Conservation (phyloP, 2,329 filamentous ascomycete species). For the Didymella lethalis region DNA sequence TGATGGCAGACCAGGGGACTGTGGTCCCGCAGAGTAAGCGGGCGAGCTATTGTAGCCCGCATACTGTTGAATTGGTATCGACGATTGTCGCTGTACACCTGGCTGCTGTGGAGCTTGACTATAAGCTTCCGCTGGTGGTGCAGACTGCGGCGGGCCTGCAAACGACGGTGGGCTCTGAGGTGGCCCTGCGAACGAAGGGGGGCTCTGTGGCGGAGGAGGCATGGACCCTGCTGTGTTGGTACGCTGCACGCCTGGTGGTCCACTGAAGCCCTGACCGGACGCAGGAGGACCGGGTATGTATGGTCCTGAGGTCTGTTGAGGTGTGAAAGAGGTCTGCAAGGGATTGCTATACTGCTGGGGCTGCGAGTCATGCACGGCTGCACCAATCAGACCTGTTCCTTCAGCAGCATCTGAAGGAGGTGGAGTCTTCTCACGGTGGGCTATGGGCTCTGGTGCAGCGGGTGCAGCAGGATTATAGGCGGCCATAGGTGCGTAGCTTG, state of each 20-base stretch:
- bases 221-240: slow-evolving; percentile 47
- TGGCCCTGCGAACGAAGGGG: slow-evolving; percentile 52
- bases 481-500: slow-evolving; percentile 68
- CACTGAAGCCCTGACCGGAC: slow-evolving; percentile 46
- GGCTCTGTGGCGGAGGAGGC: slow-evolving; percentile 45
- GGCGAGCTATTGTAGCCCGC: slow-evolving; percentile 7
- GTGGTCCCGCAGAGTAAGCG: slow-evolving; percentile 5
- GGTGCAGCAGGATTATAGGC: slow-evolving; percentile 83
- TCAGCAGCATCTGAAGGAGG: slow-evolving; percentile 71
- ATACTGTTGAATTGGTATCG: slow-evolving; percentile 35
- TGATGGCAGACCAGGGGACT: slow-evolving; percentile 39
- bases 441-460: slow-evolving; percentile 74
- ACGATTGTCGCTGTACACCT: slow-evolving; percentile 42
- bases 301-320: slow-evolving; percentile 44
- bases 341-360: slow-evolving; percentile 42
- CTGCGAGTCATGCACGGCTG: slow-evolving; percentile 51
- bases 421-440: slow-evolving; percentile 80
- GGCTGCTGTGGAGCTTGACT: slow-evolving; percentile 36
- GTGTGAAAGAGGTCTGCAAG: slow-evolving; percentile 44
- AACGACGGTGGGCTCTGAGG: slow-evolving; percentile 51
- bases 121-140: slow-evolving; percentile 37
- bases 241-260: slow-evolving; percentile 42
- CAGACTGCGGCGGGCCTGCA: slow-evolving; percentile 47
- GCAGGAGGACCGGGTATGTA: slow-evolving; percentile 56
- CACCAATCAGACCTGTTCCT: slow-evolving; percentile 55